A percentile compares a stretch with the other conserved stretches of the same genome.
Conservation (phyloP, 192 early-diverging fungal species). For the Podila horticola region DNA sequence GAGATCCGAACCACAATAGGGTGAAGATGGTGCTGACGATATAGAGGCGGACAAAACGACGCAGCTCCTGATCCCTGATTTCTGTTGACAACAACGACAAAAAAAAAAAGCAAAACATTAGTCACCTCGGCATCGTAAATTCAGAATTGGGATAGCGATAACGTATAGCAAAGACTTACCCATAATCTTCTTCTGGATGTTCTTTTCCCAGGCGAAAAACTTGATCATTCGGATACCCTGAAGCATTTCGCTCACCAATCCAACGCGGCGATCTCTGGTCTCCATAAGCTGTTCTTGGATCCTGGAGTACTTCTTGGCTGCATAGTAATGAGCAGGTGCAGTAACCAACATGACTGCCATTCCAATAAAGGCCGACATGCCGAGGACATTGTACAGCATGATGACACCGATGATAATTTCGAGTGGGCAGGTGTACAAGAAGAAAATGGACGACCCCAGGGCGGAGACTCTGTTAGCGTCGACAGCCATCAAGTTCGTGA, state of each 20-base stretch:
- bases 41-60: conserved; percentile 46
- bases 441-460: conserved; percentile 66
- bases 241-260: conserved; percentile 75
- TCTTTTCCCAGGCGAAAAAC: conserved; percentile 82
- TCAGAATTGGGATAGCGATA: no score
- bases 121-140: no score
- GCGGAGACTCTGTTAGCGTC: conserved; percentile 75
- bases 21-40: conserved; percentile 45
- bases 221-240: conserved; percentile 95
- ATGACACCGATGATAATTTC: conserved; percentile 72
- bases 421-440: conserved; percentile 74
- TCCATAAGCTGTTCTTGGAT: conserved; percentile 66
- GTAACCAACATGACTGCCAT: conserved; percentile 74
- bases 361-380: conserved; percentile 81
- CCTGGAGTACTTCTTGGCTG: conserved; percentile 62
- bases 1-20: conserved; percentile 53
- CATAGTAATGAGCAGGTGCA: conserved; percentile 68
- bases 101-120: no score
- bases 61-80: conserved; percentile 52
- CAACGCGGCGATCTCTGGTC: conserved; percentile 79
- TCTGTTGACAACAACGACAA: conserved; percentile 4
- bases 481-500: conserved; percentile 79
- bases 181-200: conserved; percentile 76
- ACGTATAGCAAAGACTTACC: conserved; percentile 39
- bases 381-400: conserved; percentile 81